A percentile compares a stretch with the other conserved stretches of the same genome.
These are phyloP conservation scores for Chloropicon primus DNA, from an alignment of 139 green algal genomes.

Conservation along the genomic window DNA sequence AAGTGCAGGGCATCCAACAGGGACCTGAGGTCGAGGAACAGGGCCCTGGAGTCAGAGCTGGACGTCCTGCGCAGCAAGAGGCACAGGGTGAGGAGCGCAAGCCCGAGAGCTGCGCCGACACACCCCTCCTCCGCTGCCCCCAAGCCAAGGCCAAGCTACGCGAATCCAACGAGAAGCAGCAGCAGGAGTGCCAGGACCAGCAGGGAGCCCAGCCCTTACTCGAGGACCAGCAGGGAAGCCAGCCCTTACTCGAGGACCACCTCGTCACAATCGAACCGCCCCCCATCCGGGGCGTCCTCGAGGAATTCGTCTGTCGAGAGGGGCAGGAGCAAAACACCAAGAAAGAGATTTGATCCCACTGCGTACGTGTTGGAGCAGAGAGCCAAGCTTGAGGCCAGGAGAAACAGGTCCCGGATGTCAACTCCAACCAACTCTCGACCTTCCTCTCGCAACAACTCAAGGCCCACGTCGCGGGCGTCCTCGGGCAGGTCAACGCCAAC, in stretches of 20 bases:
- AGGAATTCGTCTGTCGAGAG: neutral
- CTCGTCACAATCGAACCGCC: neutral
- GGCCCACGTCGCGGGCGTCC: neutral
- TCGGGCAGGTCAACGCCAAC: neutral
- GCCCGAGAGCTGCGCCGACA: slow-evolving; percentile 10
- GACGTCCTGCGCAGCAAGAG: slow-evolving; percentile 15
- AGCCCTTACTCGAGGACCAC: neutral
- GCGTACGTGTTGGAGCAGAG: slow-evolving; percentile 42
- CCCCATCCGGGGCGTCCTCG: neutral
- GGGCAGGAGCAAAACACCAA: neutral
- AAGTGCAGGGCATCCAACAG: slow-evolving; percentile 25
- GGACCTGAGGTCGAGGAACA: slow-evolving; percentile 18
- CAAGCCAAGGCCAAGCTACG: neutral
- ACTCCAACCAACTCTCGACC: neutral
- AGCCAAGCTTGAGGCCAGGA: neutral
- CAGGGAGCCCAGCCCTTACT: neutral
- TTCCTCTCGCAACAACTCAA: neutral
- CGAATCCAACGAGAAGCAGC: neutral
- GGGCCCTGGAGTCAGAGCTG: slow-evolving; percentile 37
- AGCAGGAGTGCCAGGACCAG: neutral
- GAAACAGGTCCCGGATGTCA: neutral
- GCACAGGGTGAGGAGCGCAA: slow-evolving; percentile 8
- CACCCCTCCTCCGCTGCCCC: neutral
- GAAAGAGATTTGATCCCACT: slow-evolving; percentile 54
- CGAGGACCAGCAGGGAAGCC: neutral